Conservation (phyloP, 2,329 filamentous ascomycete species). For the Neofusicoccum sp. region DNA sequence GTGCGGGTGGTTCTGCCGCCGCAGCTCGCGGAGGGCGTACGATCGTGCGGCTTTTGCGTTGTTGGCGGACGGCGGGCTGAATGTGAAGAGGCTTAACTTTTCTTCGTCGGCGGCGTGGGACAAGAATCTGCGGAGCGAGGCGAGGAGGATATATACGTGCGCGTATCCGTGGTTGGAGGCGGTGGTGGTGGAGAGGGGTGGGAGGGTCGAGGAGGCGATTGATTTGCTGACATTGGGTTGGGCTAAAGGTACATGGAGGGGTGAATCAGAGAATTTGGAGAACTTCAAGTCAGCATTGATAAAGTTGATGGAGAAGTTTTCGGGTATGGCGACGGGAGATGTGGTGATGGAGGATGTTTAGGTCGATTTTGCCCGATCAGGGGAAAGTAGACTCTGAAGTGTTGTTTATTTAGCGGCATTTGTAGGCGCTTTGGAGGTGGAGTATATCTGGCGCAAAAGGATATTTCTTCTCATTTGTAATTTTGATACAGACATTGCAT, state of each 20-base stretch:
- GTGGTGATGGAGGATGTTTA: not conserved
- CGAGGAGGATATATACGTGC: slow-evolving; percentile 37
- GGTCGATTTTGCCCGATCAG: not conserved
- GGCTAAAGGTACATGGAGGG: not conserved
- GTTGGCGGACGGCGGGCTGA: slow-evolving; percentile 31
- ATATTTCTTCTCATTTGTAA: too few species aligned
- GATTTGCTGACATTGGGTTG: slow-evolving; percentile 24
- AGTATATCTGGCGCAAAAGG: too few species aligned
- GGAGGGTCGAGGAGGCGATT: slow-evolving; percentile 31
- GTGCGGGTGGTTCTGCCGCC: slow-evolving; percentile 24
- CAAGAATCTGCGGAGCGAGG: slow-evolving; percentile 15
- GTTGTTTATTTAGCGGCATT: not conserved
- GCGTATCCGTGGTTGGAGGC: slow-evolving; percentile 42
- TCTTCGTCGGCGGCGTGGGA: slow-evolving; percentile 24
- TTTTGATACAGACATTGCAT: too few species aligned
- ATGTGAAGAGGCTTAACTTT: slow-evolving; percentile 33
- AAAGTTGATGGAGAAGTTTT: not conserved
- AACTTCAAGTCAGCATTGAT: not conserved
- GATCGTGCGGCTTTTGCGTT: slow-evolving; percentile 38
- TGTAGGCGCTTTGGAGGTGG: not conserved
- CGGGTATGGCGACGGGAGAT: not conserved
- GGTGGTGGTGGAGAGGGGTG: slow-evolving; percentile 32
- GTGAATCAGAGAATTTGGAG: not conserved
- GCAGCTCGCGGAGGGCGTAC: slow-evolving; percentile 32
- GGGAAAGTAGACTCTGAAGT: too few species aligned